These are phyloP conservation scores for Rhododendron ferrugineum DNA, from an alignment of 148 eudicot genomes.

Conservation along the genomic window DNA sequence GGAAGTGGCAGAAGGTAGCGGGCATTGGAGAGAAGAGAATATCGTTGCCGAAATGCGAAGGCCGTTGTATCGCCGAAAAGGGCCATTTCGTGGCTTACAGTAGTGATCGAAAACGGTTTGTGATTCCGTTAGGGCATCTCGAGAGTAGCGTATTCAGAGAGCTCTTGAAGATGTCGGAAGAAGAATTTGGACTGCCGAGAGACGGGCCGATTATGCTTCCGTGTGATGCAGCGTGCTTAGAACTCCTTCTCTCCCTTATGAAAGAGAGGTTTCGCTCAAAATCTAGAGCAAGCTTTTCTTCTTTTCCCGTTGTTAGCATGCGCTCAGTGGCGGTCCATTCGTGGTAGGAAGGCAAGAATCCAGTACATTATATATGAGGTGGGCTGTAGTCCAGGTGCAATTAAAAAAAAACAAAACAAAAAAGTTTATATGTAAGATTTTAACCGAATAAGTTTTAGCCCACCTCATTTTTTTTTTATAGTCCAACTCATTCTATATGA, in stretches of 20 bases:
- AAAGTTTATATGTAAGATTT: no score
- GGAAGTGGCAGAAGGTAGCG: conserved; percentile 14
- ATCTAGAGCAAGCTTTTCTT: conserved; percentile 14
- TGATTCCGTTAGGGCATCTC: conserved; percentile 28
- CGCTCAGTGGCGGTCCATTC: no score
- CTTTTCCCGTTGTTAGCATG: no score
- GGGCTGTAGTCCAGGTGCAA: no score
- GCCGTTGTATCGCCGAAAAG: conserved; percentile 11
- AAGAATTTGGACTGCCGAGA: conserved; percentile 38
- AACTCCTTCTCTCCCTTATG: conserved; percentile 24
- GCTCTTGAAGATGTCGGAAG: conserved; percentile 40
- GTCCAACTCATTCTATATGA: no score
- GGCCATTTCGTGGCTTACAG: conserved; percentile 34
- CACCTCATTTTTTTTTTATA: no score
- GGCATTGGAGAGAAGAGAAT: conserved; percentile 25
- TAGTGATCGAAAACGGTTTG: conserved; percentile 22
- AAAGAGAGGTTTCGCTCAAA: conserved; percentile 6
- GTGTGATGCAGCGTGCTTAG: conserved; percentile 32
- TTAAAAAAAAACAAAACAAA: no score
- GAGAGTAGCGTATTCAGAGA: conserved; percentile 21
- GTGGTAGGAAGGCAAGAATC: no score
- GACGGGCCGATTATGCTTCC: conserved; percentile 41
- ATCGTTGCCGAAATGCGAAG: not conserved
- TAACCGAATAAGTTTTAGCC: no score
- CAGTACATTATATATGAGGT: no score